Base-by-base conservation (phyloP, 495 filamentous ascomycete species). In the Talaromyces thailandensis region DNA sequence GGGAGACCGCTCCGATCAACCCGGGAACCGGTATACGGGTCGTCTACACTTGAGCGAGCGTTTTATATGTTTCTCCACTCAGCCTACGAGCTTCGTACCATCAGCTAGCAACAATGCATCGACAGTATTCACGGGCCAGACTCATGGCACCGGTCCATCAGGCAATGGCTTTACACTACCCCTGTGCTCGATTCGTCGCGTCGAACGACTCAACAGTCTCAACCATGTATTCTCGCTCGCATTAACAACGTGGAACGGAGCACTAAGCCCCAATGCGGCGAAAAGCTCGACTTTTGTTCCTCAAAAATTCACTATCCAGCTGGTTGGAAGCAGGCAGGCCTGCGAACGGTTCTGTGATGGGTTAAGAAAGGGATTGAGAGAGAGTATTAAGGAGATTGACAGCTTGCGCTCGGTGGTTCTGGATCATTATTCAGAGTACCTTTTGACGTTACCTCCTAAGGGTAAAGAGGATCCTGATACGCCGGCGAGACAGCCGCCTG, bases 101-200 rank as follows among this genome's bases (percentile, higher is more conserved):
- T 86, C 87, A 1, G 88, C 93, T 0, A 95, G 84, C 68, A 79
- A 83, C 4, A 86, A 83, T 65, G 84, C 87, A 3, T 92, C 91
- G 1, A 90, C 84, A 26, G 78, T 83, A 28, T 96, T 91, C 75
- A 92, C 89, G 14, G 92, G 92, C 8, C 90, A 93, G 64, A 96
- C 92, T 14, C 88, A 94, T 67, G 92, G 92, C 16, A 89, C 89
- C 18, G 92, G 92, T 0, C 92, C 95, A n/a, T 89, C 91, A 48
- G 93, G 93, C 11, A 95, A 96, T 80, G 94, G 94, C 40, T 98
- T 98, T 68, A 96, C 89, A 11, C 83, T 98, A n/a, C 95, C 94
- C 3, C 82, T 98, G 11, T 96, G 90, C 71, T 88, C 90, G 32
- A 90, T 98, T 64, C 83, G 94, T 53, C 81, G 93, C 4, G 94